phyloP scores from a whole-genome alignment of 108 stramenopile species.

The Nannochloropsis gaditana region DNA sequence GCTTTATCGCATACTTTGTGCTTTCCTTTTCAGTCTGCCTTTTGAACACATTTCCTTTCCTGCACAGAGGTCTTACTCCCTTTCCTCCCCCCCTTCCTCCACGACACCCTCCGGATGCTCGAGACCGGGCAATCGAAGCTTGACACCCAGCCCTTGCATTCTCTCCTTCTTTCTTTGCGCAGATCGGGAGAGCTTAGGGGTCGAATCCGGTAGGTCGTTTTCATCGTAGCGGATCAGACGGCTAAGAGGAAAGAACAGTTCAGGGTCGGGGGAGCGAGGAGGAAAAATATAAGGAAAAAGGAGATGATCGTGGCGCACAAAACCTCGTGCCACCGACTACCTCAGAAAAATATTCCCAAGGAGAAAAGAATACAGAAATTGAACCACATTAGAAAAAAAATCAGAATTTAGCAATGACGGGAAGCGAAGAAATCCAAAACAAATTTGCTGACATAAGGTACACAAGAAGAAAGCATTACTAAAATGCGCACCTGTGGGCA shows the following conservation, averaged over 20 bases:
- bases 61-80: background rate
- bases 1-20: background rate
- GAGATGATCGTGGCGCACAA: background rate
- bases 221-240: background rate
- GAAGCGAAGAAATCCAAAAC: background rate
- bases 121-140: background rate
- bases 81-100: constrained; percentile 14
- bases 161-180: background rate
- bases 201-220: background rate
- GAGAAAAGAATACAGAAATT: too few relatives aligned
- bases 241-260: background rate
- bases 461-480: background rate
- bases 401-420: background rate
- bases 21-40: background rate
- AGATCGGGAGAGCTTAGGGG: background rate
- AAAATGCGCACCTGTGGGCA: background rate
- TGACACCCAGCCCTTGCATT: background rate
- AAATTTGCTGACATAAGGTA: too few relatives aligned
- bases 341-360: too few relatives aligned
- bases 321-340: background rate
- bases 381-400: background rate
- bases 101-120: background rate
- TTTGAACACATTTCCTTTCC: background rate
- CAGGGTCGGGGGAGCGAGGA: background rate
- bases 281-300: background rate